These are phyloP conservation scores for Clavispora asparagi DNA, from an alignment of 805 yeast species.

Conservation along the genomic window DNA sequence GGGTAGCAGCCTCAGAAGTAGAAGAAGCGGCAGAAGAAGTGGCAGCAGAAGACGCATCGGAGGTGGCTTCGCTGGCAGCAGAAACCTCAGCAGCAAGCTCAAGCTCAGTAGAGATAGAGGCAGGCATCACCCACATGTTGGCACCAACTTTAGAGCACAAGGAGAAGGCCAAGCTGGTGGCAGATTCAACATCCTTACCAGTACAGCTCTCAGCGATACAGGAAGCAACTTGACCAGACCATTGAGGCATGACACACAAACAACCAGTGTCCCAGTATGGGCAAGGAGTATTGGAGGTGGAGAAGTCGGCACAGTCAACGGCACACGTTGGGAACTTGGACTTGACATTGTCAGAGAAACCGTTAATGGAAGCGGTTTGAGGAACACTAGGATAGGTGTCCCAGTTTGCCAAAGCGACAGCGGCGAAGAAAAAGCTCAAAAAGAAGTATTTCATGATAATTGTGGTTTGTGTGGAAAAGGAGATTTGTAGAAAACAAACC, in stretches of 20 bases:
- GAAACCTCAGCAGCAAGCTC: slow-evolving; percentile 18
- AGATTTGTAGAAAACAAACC: neutral
- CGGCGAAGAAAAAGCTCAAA: slow-evolving; percentile 1
- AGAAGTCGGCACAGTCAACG: slow-evolving; percentile 31
- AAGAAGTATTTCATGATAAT: neutral
- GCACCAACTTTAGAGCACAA: slow-evolving; percentile 40
- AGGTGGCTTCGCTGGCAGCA: neutral
- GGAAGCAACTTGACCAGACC: slow-evolving; percentile 39
- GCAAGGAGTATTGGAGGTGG: slow-evolving; percentile 41
- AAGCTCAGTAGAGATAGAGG: slow-evolving; percentile 29
- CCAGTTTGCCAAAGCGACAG: slow-evolving; percentile 26
- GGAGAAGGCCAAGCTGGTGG: slow-evolving; percentile 39
- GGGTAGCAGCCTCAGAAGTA: slow-evolving; percentile 1
- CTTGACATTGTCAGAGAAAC: slow-evolving; percentile 44
- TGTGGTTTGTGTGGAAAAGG: neutral
- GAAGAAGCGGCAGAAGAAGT: slow-evolving; percentile 2
- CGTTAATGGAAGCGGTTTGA: slow-evolving; percentile 42
- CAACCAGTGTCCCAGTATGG: slow-evolving; percentile 53
- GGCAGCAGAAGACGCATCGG: slow-evolving; percentile 3
- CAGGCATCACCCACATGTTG: slow-evolving; percentile 42
- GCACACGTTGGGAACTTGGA: slow-evolving; percentile 39
- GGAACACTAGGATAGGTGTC: slow-evolving; percentile 43
- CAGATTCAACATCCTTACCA: slow-evolving; percentile 31
- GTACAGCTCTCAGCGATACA: slow-evolving; percentile 37
- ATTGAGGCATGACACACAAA: slow-evolving; percentile 44